Percentiles rank a stretch among this genome's conserved stretches.
Conservation (phyloP, 1,284 basidiomycete genomes). For the Trametes hirsuta region DNA sequence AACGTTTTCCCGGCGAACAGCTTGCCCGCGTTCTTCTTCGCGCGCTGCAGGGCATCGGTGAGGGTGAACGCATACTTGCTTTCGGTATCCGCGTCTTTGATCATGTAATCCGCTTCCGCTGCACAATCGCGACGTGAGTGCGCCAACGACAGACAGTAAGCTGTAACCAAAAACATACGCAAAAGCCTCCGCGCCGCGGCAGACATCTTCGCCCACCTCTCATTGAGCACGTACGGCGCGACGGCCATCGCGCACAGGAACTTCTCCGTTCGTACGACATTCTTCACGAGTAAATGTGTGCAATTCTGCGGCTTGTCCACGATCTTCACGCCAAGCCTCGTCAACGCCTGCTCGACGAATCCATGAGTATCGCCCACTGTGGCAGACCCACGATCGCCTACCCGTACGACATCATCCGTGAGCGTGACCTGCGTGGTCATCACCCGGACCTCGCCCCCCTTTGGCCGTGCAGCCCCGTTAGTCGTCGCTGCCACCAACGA, state of each 20-base stretch:
- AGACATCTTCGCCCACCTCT: slow-evolving; percentile 69
- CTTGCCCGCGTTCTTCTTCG: slow-evolving; percentile 50
- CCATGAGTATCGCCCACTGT: neutral
- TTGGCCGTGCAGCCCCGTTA: neutral
- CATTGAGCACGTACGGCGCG: slow-evolving; percentile 62
- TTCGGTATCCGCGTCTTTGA: slow-evolving; percentile 66
- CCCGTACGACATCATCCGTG: slow-evolving; percentile 57
- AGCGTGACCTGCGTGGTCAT: slow-evolving; percentile 66
- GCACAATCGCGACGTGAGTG: neutral
- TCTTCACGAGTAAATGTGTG: slow-evolving; percentile 73
- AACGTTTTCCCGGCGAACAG: slow-evolving; percentile 70
- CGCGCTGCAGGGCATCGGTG: slow-evolving; percentile 56
- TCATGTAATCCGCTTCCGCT: slow-evolving; percentile 66
- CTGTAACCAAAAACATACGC: slow-evolving; percentile 48
- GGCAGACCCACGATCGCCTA: slow-evolving; percentile 30
- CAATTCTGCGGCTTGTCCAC: slow-evolving; percentile 66
- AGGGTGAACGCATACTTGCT: slow-evolving; percentile 67
- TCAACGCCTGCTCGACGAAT: slow-evolving; percentile 48
- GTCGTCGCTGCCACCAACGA: slow-evolving; percentile 10
- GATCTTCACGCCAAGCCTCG: slow-evolving; percentile 64
- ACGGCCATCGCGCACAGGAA: slow-evolving; percentile 74
- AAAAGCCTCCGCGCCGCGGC: slow-evolving; percentile 58
- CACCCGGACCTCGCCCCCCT: slow-evolving; percentile 40
- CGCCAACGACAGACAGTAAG: neutral
- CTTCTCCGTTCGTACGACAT: slow-evolving; percentile 80